Base-by-base conservation (phyloP, 805 yeast species). In the Wickerhamiella cacticola region DNA sequence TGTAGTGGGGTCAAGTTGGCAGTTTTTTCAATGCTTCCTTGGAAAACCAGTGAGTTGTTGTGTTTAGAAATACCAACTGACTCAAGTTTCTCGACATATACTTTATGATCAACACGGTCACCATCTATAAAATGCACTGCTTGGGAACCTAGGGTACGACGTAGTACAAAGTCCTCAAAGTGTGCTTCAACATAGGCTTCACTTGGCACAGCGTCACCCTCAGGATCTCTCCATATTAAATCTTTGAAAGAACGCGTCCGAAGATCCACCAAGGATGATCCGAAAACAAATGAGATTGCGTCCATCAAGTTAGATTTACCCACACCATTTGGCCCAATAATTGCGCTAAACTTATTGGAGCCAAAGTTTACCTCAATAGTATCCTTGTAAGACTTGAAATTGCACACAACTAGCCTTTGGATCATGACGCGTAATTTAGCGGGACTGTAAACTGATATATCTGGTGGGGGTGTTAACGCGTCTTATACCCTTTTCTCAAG, bases 231-330 rank as follows among this genome's bases (percentile, higher is more conserved):
- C 60, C 86, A 86, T 1, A 89, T 76, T 59, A 92, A 71, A 55
- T 89, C 96, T 44, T 73, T 75, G 57, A 86, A 63, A 48, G 76
- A 75, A 10, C 72, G 68, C 1, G 96, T 84, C 56, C 98, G 74
- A 50, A 92, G 69, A 49, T 83, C 88, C 15, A 71, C 66, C 18
- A 86, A 74, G 55, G 81, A 70, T 42, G 89, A 78, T 22, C 98
- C 98, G 31, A 92, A 71, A 7, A 89, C 97, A 63, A 92, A 92
- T 18, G 96, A 81, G 41, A 92, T 82, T 29, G 98, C 96, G 62
- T 92, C 98, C 82, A 92, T 88, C 78, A 92, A 82, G 60, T 92
- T 92, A 36, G 95, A 83, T 66, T 92, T 92, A 6, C 98, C 98
- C 0, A 96, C 82, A 28, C 98, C 98, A 70, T 92, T 92, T n/a